A percentile compares a stretch with the other conserved stretches of the same genome.
These are phyloP conservation scores for Pestalotiopsis sp. DNA, from an alignment of 2,329 filamentous ascomycete species.

Conservation along the genomic window DNA sequence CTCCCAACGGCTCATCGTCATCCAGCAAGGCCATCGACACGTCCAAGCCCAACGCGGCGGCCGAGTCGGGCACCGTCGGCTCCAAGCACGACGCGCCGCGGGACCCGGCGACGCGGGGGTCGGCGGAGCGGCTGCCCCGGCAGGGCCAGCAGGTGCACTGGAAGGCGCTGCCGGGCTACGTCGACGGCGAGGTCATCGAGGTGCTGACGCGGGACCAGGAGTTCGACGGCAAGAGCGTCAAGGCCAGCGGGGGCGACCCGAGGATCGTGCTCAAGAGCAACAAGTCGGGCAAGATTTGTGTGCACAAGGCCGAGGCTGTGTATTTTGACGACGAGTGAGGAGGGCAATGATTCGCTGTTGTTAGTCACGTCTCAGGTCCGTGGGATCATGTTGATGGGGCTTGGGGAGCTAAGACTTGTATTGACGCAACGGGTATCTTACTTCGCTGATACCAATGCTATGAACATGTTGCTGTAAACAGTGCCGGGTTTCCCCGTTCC, in stretches of 20 bases:
- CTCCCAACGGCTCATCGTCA: neutral
- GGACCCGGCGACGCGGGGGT: constrained; percentile 13
- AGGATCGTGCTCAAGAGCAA: constrained; percentile 16
- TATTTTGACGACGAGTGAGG: constrained; percentile 13
- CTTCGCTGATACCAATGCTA: neutral
- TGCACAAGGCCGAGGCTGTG: constrained; percentile 22
- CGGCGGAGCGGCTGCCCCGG: constrained; percentile 15
- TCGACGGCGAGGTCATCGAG: constrained; percentile 20
- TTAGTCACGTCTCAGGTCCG: neutral
- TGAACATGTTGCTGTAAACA: neutral
- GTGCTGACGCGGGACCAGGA: constrained; percentile 13
- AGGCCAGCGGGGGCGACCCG: constrained; percentile 18
- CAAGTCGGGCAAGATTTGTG: constrained; percentile 18
- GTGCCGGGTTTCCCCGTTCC: too few relatives aligned
- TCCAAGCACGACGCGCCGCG: constrained; percentile 19
- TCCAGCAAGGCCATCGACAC: constrained; percentile 1
- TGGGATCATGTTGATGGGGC: neutral
- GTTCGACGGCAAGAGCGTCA: constrained; percentile 17
- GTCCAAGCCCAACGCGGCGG: constrained; percentile 6
- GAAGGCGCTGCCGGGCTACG: constrained; percentile 18
- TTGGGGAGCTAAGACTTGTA: too few relatives aligned
- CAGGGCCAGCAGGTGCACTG: constrained; percentile 17
- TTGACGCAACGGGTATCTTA: too few relatives aligned
- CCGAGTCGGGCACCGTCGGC: constrained; percentile 16
- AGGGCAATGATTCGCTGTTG: neutral